Base-by-base conservation (phyloP, 2,329 filamentous ascomycete genomes). In the Fusarium kyushuense region DNA sequence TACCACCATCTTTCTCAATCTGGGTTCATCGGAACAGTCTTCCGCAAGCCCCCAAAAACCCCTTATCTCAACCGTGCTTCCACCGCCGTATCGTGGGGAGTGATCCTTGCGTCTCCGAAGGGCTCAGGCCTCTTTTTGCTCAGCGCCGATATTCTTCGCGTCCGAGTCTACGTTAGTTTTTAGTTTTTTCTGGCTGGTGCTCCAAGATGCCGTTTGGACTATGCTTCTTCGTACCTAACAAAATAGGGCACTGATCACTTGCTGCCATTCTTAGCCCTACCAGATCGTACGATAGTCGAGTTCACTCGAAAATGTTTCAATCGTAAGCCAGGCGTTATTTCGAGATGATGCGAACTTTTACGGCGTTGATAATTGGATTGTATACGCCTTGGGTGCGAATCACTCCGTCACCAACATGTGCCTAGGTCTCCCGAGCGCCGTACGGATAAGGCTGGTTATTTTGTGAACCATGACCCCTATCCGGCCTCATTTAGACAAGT, bases 191-290 rank as follows among this genome's bases (percentile, higher is more conserved):
- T 59, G 42, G 33, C 49, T 54, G 30, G 16, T 43, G 54, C 54
- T 58, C 21, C 21, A 40, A 27, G 27, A 59, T 59, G 41, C 48
- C 57, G 57, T 45, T 63, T 17, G 17, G 11, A 49, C 47, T 49
- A 49, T 19, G 21, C 23, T 49, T 45, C 30, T 51, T 63, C 45
- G 17, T 53, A 40, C 35, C 35, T 36, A 53, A 23, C 9, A 19
- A 14, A 21, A 27, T 23, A 38, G 25, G 29, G 61, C 61, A 64
- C 23, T 64, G 61, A 33, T 64, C 61, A 59, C 53, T 53, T 27
- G 11, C 33, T 59, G 59, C 41, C 53, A 52, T 32, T 38, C 19
- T 49, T 49, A 49, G 33, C 47, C 33, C 14, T 49, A 49, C 17
- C 23, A 38, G 47, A 49, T 49, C 47, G 47, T 49, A 49, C 47